Conservation (phyloP, 805 yeast genomes). For the Pichia rugopelliculosa region DNA sequence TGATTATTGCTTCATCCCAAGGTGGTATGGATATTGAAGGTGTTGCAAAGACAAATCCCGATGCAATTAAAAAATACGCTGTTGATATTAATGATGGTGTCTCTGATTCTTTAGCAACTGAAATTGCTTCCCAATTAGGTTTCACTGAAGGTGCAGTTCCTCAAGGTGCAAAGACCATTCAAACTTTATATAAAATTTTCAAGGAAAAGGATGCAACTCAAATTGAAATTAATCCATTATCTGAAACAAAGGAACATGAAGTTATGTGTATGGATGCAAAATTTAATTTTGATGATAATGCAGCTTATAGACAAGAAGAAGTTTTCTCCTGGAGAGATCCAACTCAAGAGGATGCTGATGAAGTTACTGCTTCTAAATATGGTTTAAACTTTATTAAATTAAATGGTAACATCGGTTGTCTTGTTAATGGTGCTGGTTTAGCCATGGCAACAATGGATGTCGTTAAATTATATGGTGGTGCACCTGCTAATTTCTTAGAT, state of each 20-base stretch:
- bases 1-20: constrained; percentile 92
- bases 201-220: constrained; percentile 92
- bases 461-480: constrained; percentile 95
- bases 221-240: constrained; percentile 96
- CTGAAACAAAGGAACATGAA: constrained; percentile 83
- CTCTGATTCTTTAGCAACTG: constrained; percentile 64
- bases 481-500: constrained; percentile 98
- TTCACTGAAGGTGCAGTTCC: constrained; percentile 70
- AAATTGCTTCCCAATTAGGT: constrained; percentile 75
- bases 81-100: constrained; percentile 75
- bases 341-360: constrained; percentile 97
- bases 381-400: constrained; percentile 95
- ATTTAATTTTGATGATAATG: constrained; percentile 96
- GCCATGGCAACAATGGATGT: constrained; percentile 99
- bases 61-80: constrained; percentile 82
- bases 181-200: constrained; percentile 84
- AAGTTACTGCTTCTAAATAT: constrained; percentile 82
- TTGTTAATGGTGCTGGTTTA: constrained; percentile 99
- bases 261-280: constrained; percentile 99
- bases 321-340: constrained; percentile 95
- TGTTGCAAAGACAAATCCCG: constrained; percentile 87
- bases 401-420: constrained; percentile 97
- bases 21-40: constrained; percentile 99
- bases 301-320: constrained; percentile 89
- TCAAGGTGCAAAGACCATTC: constrained; percentile 82